Conservation (phyloP, 2,329 filamentous ascomycete genomes). For the Aureobasidium leucospermi region DNA sequence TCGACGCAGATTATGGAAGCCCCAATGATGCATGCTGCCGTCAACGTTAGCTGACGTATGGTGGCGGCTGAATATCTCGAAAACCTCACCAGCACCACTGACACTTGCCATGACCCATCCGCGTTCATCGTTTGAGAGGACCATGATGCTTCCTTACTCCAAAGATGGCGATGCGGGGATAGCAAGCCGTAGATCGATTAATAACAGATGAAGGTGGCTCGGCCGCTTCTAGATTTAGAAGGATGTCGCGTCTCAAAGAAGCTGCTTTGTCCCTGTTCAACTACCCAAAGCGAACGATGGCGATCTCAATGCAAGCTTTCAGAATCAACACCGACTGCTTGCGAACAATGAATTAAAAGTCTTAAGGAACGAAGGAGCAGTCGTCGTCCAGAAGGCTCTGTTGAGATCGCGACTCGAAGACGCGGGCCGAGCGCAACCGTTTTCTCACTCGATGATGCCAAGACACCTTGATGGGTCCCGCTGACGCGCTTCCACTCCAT, state of each 20-base stretch:
- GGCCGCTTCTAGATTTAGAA: neutral
- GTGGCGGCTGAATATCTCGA: slow-evolving; percentile 2
- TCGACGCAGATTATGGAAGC: slow-evolving; percentile 85
- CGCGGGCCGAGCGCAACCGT: slow-evolving; percentile 8
- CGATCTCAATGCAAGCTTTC: too few species aligned
- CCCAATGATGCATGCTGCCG: slow-evolving; percentile 54
- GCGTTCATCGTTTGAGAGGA: slow-evolving; percentile 69
- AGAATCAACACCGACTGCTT: neutral
- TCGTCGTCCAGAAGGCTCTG: slow-evolving; percentile 3
- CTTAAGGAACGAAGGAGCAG: neutral
- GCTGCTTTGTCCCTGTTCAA: neutral
- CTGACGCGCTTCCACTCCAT: neutral
- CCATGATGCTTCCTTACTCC: slow-evolving; percentile 27
- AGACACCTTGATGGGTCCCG: slow-evolving; percentile 11
- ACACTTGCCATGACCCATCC: slow-evolving; percentile 87
- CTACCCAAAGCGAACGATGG: neutral
- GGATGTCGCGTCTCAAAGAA: slow-evolving; percentile 1
- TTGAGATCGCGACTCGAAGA: slow-evolving; percentile 8
- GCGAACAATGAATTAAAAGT: neutral
- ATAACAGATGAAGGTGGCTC: neutral
- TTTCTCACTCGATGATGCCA: slow-evolving; percentile 10
- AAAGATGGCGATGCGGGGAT: neutral
- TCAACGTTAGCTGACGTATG: slow-evolving; percentile 7
- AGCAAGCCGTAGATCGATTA: neutral
- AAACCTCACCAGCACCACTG: slow-evolving; percentile 62